These are phyloP conservation scores for Cercospora nicotianae DNA, from an alignment of 2,329 filamentous ascomycete species.

Conservation along the genomic window DNA sequence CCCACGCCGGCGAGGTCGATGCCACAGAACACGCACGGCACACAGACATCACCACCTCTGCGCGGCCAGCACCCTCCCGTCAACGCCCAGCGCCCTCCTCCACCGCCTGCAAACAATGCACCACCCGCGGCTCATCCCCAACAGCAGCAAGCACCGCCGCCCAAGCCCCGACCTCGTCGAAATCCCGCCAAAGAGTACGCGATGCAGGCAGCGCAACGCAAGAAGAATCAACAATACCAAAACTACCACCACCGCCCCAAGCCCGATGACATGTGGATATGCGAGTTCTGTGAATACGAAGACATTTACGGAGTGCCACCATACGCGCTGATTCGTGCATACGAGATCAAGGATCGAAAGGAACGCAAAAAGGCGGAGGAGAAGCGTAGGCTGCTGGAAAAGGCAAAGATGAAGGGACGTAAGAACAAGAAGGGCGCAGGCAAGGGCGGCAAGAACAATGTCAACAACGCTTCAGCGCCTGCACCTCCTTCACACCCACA, in stretches of 20 bases:
- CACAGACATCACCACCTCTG: constrained; percentile 34
- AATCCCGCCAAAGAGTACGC: constrained; percentile 68
- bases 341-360: constrained; percentile 90
- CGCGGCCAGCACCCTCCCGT: constrained; percentile 23
- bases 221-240: constrained; percentile 71
- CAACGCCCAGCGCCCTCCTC: constrained; percentile 23
- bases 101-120: constrained; percentile 32
- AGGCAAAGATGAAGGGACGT: constrained; percentile 88
- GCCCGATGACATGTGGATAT: constrained; percentile 83
- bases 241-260: constrained; percentile 73
- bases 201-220: constrained; percentile 73
- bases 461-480: constrained; percentile 23
- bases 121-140: constrained; percentile 30
- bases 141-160: constrained; percentile 42
- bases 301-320: constrained; percentile 89
- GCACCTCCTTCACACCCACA: constrained; percentile 24
- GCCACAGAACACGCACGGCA: constrained; percentile 27
- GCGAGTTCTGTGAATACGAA: constrained; percentile 98
- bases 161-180: constrained; percentile 63
- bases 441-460: constrained; percentile 41
- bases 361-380: constrained; percentile 83
- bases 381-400: constrained; percentile 79
- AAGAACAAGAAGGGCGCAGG: constrained; percentile 85
- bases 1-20: constrained; percentile 23
- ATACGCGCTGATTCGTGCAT: constrained; percentile 79